A percentile compares a stretch with the other conserved stretches of the same genome.
Conservation (phyloP, 1,284 basidiomycete genomes). For the Ganoderma sinense region DNA sequence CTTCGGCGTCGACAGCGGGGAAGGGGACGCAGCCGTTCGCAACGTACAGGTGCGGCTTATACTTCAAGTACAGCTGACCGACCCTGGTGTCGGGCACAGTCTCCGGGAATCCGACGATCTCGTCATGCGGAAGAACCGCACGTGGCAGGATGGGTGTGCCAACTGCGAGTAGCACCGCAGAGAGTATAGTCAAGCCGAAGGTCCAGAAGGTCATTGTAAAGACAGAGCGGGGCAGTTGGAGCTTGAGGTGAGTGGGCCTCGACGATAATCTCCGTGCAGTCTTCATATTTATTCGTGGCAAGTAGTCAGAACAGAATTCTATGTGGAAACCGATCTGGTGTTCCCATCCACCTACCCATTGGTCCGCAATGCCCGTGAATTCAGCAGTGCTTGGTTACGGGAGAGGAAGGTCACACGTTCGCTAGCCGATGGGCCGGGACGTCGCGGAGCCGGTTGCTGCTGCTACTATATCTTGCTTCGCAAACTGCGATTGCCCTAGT, state of each 20-base stretch:
- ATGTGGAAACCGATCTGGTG: background rate
- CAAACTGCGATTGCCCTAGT: background rate
- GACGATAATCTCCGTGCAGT: background rate
- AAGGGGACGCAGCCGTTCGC: slow-evolving; percentile 22
- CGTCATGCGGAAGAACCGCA: slow-evolving; percentile 17
- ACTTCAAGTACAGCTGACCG: slow-evolving; percentile 21
- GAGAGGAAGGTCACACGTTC: background rate
- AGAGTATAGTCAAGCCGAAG: background rate
- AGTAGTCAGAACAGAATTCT: background rate
- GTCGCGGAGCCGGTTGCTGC: slow-evolving; percentile 4
- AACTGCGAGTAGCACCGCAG: background rate
- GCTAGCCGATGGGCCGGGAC: background rate
- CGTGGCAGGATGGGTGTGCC: slow-evolving; percentile 9
- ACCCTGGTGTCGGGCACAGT: slow-evolving; percentile 12
- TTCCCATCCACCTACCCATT: background rate
- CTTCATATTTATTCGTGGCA: background rate
- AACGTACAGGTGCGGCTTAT: slow-evolving; percentile 20
- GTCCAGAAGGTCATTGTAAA: background rate
- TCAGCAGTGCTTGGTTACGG: background rate
- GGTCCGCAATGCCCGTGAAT: background rate
- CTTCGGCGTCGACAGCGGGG: slow-evolving; percentile 19
- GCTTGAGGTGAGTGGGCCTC: background rate
- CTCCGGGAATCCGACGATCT: slow-evolving; percentile 22
- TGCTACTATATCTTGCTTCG: background rate
- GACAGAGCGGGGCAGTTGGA: background rate